Evolutionary conservation across 1,284 basidiomycete species (phyloP).

Genomic region (Leccinum angustisporum): DNA sequence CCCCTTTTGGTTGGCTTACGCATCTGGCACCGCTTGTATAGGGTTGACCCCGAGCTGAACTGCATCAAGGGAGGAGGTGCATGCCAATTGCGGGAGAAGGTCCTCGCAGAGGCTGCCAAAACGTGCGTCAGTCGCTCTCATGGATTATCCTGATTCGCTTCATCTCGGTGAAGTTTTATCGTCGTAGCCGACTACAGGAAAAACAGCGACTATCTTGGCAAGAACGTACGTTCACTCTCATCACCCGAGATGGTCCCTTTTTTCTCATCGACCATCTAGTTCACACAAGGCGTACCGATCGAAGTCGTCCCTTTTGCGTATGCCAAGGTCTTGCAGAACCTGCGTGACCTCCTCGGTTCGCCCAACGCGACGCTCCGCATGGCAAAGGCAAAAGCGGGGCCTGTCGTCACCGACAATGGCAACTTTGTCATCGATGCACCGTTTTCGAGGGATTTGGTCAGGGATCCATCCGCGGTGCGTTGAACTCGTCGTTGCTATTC

Average conservation of each 20-base stretch:
- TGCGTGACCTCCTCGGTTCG: slow-evolving; percentile 65
- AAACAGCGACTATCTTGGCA: slow-evolving; percentile 82
- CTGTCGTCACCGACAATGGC: slow-evolving; percentile 94
- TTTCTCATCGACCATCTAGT: slow-evolving; percentile 46
- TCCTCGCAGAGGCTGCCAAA: slow-evolving; percentile 93
- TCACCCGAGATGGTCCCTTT: neutral
- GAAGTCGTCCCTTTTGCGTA: slow-evolving; percentile 98
- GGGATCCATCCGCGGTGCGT: slow-evolving; percentile 67
- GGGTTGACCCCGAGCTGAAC: slow-evolving; percentile 87
- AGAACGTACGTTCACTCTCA: slow-evolving; percentile 58
- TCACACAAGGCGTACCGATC: slow-evolving; percentile 87
- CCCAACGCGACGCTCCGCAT: slow-evolving; percentile 75
- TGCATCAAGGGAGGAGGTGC: slow-evolving; percentile 98
- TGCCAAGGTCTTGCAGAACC: slow-evolving; percentile 75
- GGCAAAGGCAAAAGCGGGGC: slow-evolving; percentile 85
- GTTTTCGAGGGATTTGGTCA: slow-evolving; percentile 71
- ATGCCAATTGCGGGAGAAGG: slow-evolving; percentile 96
- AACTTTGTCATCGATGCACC: slow-evolving; percentile 95
- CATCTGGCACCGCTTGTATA: slow-evolving; percentile 32
- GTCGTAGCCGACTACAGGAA: slow-evolving; percentile 97
- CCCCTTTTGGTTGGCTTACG: neutral
- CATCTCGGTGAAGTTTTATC: slow-evolving; percentile 62
- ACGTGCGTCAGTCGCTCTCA: slow-evolving; percentile 44
- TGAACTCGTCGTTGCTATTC: neutral
- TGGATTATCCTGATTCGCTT: neutral